Base-by-base conservation (phyloP, 768 basidiomycete genomes). In the Amyloporia xantha region DNA sequence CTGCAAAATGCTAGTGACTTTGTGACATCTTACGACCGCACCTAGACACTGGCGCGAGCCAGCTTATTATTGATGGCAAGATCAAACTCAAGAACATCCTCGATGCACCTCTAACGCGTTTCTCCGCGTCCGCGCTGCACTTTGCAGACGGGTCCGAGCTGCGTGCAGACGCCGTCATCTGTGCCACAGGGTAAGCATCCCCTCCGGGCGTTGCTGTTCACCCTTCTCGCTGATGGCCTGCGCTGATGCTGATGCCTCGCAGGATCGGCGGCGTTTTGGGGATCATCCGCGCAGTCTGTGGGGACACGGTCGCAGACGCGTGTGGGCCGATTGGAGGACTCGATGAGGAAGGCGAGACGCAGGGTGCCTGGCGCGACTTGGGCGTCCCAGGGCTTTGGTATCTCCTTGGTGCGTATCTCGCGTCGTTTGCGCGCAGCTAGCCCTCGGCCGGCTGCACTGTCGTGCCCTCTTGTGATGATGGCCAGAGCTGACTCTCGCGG, bases 51-150 rank as follows among this genome's bases (percentile, higher is more conserved):
- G 82, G 82, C 24, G 77, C 76, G 7, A 76, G 76, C 51, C 74
- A 82, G 61, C 65, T 78, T 53, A 78, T 86, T 57, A 73, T 75
- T 39, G 79, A 84, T 56, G 81, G 82, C 4, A 77, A 79, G 58
- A 81, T 86, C 69, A 84, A 83, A 60, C 62, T 86, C 47, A 86
- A 84, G 67, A 81, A 74, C 63, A 79, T 47, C 60, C 62, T 42
- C 56, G 59, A 11, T 71, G 76, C 56, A 70, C 67, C 4, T 55
- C 60, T 35, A 62, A 56, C 3, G 71, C 71, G 5, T 52, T n/a
- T n/a, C n/a, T n/a, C n/a, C n/a, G n/a, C n/a, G n/a, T n/a, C n/a
- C n/a, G n/a, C n/a, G n/a, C n/a, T 76, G 1, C 61, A 65, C 44
- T 76, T 75, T 52, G 66, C 63, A 11, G 62, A 75, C 47, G 70